These are phyloP conservation scores for Cutaneotrichosporon cutaneum DNA, from an alignment of 1,284 basidiomycete species.

Conservation along the genomic window DNA sequence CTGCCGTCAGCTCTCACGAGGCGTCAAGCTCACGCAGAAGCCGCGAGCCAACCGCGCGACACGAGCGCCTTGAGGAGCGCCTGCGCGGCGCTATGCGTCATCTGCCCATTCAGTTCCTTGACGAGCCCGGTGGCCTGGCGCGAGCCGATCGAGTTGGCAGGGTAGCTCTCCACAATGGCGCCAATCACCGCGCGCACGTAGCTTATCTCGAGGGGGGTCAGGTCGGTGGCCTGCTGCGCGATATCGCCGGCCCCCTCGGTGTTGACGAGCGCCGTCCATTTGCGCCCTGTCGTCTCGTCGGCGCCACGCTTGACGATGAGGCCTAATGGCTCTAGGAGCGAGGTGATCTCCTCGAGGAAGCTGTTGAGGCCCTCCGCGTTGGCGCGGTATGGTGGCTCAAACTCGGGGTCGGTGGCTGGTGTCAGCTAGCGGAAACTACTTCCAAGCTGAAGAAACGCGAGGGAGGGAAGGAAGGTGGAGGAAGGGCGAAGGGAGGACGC, in stretches of 20 bases:
- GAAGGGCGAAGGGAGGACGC: constrained; percentile 9
- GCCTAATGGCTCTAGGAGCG: constrained; percentile 37
- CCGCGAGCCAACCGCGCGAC: constrained; percentile 43
- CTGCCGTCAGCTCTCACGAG: constrained; percentile 21
- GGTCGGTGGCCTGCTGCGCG: constrained; percentile 41
- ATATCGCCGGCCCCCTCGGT: constrained; percentile 36
- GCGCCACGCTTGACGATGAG: constrained; percentile 33
- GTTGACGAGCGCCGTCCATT: constrained; percentile 41
- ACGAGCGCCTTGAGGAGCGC: constrained; percentile 37
- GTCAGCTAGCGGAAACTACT: constrained; percentile 5
- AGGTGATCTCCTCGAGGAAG: constrained; percentile 38
- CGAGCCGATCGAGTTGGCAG: constrained; percentile 45
- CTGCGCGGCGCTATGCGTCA: constrained; percentile 37
- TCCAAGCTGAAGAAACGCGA: no score
- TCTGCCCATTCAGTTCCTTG: constrained; percentile 23
- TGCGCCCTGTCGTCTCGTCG: constrained; percentile 38
- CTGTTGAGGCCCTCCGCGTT: constrained; percentile 27
- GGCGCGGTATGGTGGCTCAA: constrained; percentile 28
- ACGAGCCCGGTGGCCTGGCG: constrained; percentile 34
- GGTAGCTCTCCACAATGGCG: constrained; percentile 45
- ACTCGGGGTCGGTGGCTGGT: constrained; percentile 31
- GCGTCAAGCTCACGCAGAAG: constrained; percentile 39
- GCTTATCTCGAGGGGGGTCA: constrained; percentile 43
- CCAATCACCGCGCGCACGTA: constrained; percentile 43
- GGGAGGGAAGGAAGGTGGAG: not conserved